Evolutionary conservation across 139 green algal genomes (phyloP).

Genomic region (Auxenochlorella pyrenoidosa): DNA sequence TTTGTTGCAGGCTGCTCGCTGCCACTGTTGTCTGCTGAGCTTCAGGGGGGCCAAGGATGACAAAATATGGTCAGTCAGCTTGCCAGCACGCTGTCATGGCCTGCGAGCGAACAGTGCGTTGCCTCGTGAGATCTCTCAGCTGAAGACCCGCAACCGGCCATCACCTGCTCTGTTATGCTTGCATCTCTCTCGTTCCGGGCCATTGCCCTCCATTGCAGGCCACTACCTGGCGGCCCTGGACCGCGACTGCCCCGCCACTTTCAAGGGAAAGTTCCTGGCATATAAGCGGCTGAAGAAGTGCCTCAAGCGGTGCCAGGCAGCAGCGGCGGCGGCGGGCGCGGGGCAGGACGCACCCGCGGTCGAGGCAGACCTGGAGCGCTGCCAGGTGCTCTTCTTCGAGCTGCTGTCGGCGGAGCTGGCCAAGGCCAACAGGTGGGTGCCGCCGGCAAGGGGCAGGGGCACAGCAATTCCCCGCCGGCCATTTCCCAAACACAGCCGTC

Average conservation of each 20-base stretch:
- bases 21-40: no score
- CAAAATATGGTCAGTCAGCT: constrained; percentile 1
- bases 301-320: constrained; percentile 40
- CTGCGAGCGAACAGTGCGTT: no score
- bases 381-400: constrained; percentile 21
- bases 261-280: constrained; percentile 50
- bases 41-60: neutral
- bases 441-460: neutral
- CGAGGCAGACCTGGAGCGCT: neutral
- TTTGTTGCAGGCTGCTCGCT: no score
- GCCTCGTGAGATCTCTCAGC: no score
- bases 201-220: neutral
- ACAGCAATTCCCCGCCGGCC: no score
- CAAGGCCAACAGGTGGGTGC: constrained; percentile 5
- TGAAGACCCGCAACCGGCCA: no score
- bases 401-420: constrained; percentile 26
- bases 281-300: constrained; percentile 63
- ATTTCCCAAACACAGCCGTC: no score
- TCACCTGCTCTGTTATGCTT: no score
- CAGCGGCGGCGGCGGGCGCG: neutral
- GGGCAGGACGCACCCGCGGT: neutral
- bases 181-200: neutral
- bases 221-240: constrained; percentile 51
- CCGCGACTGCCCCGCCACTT: constrained; percentile 37
- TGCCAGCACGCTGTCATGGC: neutral